A percentile compares a stretch with the other conserved stretches of the same genome.
Conservation (phyloP, 257 asterid genomes). For the Rubia yunnanensis region DNA sequence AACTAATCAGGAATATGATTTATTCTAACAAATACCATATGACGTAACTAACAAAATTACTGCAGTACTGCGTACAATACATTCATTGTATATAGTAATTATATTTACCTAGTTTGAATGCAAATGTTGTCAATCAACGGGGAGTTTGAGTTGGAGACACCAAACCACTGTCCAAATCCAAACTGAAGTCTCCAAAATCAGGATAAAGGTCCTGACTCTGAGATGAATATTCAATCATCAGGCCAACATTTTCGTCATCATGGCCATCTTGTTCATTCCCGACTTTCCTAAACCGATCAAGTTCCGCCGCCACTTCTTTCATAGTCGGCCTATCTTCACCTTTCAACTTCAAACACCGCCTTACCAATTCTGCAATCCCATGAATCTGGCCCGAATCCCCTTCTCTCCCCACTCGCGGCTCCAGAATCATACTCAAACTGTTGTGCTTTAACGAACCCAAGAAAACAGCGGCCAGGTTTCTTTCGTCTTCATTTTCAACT, state of each 20-base stretch:
- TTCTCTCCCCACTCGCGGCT: conserved; percentile 44
- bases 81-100: too few relatives aligned
- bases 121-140: too few relatives aligned
- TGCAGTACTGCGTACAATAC: too few relatives aligned
- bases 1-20: too few relatives aligned
- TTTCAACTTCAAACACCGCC: conserved; percentile 36
- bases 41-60: too few relatives aligned
- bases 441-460: conserved; percentile 33
- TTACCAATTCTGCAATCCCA: conserved; percentile 36
- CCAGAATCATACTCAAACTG: conserved; percentile 41
- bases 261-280: conserved; percentile 23
- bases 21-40: too few relatives aligned
- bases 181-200: too few relatives aligned
- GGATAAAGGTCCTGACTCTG: conserved; percentile 38
- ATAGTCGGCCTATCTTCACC: conserved; percentile 63
- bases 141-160: conserved; percentile 15
- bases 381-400: conserved; percentile 51
- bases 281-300: conserved; percentile 54
- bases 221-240: conserved; percentile 16
- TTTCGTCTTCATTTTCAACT: conserved; percentile 22
- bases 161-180: conserved; percentile 11
- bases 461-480: conserved; percentile 40
- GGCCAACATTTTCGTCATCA: conserved; percentile 17
- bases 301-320: conserved; percentile 68
- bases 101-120: too few relatives aligned